These are phyloP conservation scores for Aspergillus bombycis DNA, from an alignment of 2,329 filamentous ascomycete species.

Conservation along the genomic window DNA sequence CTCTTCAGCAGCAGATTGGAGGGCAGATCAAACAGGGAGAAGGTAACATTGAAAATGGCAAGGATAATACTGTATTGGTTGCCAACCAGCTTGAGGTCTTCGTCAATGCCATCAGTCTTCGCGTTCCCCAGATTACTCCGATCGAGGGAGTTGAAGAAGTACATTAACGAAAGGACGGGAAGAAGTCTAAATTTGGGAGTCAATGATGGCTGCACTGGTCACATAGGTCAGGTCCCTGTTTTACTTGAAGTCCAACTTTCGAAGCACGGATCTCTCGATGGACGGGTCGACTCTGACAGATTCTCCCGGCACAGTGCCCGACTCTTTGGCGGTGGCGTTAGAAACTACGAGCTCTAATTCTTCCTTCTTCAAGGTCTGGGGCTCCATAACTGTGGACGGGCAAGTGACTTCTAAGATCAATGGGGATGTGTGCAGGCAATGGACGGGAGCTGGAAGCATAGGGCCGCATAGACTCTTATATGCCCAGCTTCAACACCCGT, in stretches of 20 bases:
- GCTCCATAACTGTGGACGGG: background rate
- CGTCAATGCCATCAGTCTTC: constrained; percentile 54
- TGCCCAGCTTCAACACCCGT: no score
- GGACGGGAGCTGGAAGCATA: background rate
- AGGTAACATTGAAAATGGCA: constrained; percentile 70
- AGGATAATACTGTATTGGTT: constrained; percentile 68
- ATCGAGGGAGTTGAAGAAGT: constrained; percentile 37
- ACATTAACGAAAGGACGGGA: constrained; percentile 44
- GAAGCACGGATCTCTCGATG: constrained; percentile 11
- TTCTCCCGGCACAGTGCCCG: background rate
- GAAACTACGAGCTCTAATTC: constrained; percentile 9
- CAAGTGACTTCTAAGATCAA: background rate
- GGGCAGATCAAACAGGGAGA: constrained; percentile 20
- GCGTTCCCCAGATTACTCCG: no score
- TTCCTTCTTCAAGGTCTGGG: constrained; percentile 1
- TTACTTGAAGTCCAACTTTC: constrained; percentile 16
- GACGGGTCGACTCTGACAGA: constrained; percentile 8
- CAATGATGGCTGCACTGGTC: background rate
- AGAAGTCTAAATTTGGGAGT: background rate
- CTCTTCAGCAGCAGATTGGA: no score
- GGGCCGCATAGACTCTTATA: no score
- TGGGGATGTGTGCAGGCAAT: background rate
- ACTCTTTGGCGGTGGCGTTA: background rate
- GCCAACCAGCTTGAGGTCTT: constrained; percentile 55
- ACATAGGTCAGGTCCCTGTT: background rate